phyloP scores from a whole-genome alignment of 148 eudicot genomes.

The Simmondsia chinensis region DNA sequence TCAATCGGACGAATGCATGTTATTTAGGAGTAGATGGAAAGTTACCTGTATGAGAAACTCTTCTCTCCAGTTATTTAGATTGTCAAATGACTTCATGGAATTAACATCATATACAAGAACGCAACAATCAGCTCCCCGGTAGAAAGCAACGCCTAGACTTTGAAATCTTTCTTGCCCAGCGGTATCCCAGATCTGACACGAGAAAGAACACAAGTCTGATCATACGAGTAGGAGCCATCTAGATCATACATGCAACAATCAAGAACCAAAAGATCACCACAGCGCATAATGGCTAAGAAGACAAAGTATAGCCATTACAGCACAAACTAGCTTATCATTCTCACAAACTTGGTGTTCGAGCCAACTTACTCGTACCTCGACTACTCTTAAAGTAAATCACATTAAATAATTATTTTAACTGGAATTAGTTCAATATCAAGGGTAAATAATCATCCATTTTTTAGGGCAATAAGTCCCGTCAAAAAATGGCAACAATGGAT shows the following conservation, averaged over 20 bases:
- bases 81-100: constrained; percentile 85
- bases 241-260: neutral
- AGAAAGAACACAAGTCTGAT: constrained; percentile 1
- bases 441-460: too few relatives aligned
- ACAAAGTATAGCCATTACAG: too few relatives aligned
- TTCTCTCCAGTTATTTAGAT: constrained; percentile 86
- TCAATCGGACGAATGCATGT: too few relatives aligned
- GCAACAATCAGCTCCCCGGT: constrained; percentile 97
- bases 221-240: neutral
- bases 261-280: neutral
- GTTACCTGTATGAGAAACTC: constrained; percentile 88
- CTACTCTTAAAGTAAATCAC: too few relatives aligned
- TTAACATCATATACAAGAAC: constrained; percentile 95
- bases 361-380: too few relatives aligned
- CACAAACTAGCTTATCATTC: too few relatives aligned
- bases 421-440: too few relatives aligned
- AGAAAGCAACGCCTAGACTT: constrained; percentile 94
- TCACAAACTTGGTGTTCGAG: too few relatives aligned
- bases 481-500: too few relatives aligned
- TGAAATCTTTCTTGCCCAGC: constrained; percentile 99
- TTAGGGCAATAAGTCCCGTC: too few relatives aligned
- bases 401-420: too few relatives aligned
- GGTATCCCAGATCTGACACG: constrained; percentile 87
- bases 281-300: too few relatives aligned
- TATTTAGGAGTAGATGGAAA: neutral